Evolutionary conservation across 495 filamentous ascomycete genomes (phyloP).

Genomic region (Trichoderma virens): DNA sequence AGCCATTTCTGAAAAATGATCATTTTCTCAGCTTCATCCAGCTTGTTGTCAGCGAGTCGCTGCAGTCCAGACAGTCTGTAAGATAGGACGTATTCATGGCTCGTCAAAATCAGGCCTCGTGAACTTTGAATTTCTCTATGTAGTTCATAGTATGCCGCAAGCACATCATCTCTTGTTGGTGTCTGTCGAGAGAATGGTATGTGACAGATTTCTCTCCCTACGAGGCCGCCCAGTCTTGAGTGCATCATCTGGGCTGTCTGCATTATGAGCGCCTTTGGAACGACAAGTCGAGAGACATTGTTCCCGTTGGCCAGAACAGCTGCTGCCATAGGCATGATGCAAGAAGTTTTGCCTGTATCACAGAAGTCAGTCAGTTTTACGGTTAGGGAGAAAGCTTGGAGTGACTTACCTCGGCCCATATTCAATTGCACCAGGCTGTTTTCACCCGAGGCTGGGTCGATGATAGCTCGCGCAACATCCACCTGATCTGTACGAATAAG

Average conservation of each 20-base stretch:
- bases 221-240: slow-evolving; percentile 37
- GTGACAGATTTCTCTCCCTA: slow-evolving; percentile 37
- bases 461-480: slow-evolving; percentile 44
- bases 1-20: slow-evolving; percentile 42
- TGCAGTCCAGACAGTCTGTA: slow-evolving; percentile 45
- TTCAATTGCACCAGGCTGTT: slow-evolving; percentile 53
- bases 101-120: slow-evolving; percentile 38
- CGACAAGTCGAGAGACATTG: slow-evolving; percentile 39
- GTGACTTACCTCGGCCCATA: slow-evolving; percentile 39
- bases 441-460: slow-evolving; percentile 30
- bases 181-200: slow-evolving; percentile 46
- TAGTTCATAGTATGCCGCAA: slow-evolving; percentile 28
- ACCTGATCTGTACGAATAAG: slow-evolving; percentile 45
- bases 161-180: slow-evolving; percentile 19
- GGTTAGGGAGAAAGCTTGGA: no score
- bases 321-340: slow-evolving; percentile 48
- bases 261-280: slow-evolving; percentile 42
- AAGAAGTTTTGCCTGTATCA: slow-evolving; percentile 39
- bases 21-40: slow-evolving; percentile 33
- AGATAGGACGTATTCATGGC: slow-evolving; percentile 46
- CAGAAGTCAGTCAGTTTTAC: neutral
- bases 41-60: slow-evolving; percentile 30
- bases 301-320: slow-evolving; percentile 37
- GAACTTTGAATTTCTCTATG: slow-evolving; percentile 24
- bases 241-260: slow-evolving; percentile 45